phyloP scores from a whole-genome alignment of 805 yeast species.

The Zygoascus tannicola region DNA sequence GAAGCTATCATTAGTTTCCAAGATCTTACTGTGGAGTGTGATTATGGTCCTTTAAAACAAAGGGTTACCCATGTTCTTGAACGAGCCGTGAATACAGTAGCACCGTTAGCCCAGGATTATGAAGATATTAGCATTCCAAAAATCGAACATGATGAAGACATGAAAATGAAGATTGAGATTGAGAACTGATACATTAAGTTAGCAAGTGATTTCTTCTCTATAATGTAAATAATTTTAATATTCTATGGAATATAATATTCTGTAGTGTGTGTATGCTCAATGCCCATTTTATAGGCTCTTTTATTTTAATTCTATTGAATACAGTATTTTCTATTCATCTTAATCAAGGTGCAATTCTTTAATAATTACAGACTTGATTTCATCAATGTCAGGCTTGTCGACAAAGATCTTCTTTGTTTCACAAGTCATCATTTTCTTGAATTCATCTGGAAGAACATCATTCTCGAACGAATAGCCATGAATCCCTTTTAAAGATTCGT shows the following conservation, averaged over 20 bases:
- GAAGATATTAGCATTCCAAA: background rate
- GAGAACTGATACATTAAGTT: background rate
- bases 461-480: conserved; percentile 76
- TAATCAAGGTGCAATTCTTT: conserved; percentile 45
- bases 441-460: conserved; percentile 83
- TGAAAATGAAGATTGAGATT: background rate
- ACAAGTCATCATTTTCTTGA: conserved; percentile 58
- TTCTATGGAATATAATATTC: too few relatives aligned
- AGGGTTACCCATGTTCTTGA: conserved; percentile 73
- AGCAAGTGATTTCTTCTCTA: background rate
- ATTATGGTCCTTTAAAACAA: conserved; percentile 66
- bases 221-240: background rate
- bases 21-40: conserved; percentile 59
- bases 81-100: conserved; percentile 70
- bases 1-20: conserved; percentile 61
- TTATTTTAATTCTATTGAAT: too few relatives aligned
- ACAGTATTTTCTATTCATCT: too few relatives aligned
- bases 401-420: conserved; percentile 67
- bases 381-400: conserved; percentile 61
- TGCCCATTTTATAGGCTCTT: too few relatives aligned
- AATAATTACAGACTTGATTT: conserved; percentile 65
- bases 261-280: too few relatives aligned
- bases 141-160: background rate
- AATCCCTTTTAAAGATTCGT: conserved; percentile 56
- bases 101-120: conserved; percentile 45